Evolutionary conservation across 1,284 basidiomycete genomes (phyloP), one percentile per base, ranked within the genome.

Genomic region (Agroathelia rolfsii): DNA sequence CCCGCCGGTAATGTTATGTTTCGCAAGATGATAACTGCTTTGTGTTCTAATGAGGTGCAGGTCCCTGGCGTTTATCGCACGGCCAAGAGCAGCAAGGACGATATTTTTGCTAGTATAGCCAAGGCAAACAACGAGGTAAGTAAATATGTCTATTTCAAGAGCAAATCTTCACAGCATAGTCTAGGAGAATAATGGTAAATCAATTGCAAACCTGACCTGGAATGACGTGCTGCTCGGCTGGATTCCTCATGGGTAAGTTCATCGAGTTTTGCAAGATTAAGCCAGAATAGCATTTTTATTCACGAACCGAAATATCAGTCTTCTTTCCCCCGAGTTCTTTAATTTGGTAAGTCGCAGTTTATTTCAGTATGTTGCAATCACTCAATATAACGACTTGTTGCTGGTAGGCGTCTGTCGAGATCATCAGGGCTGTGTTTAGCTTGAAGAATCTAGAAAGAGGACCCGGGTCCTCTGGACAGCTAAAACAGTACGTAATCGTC

Each of bases 351-450:
- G 39, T 25, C 14, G 24, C 8, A n/a, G 12, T 16, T 3, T 35
- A 13, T 21, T n/a, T 16, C 21, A n/a, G 17, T 2, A 31, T 35
- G 19, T 18, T 30, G 22, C 36, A 37, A 14, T 28, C 13, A 15
- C 28, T 36, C n/a, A 18, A n/a, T 4, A 29, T 32, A 23, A 21
- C 9, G 4, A 21, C 16, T 14, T 6, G 6, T 14, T 11, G 19
- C 29, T 21, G 16, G 19, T 24, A 59, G 55, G 55, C 52, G 6
- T 50, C 63, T 14, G 62, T 67, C 5, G 44, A 50, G 15, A 58
- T 74, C 10, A 51, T 77, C 11, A 58, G 59, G 4, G 53, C 56
- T 10, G 62, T 78, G 19, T 66, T 80, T 39, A 51, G 50, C 14
- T 52, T 75, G 28, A 59, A 60, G 34, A 55, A 64, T 25, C 24